Base-by-base conservation (phyloP, 2,329 filamentous ascomycete species). In the Alternaria infectoria region DNA sequence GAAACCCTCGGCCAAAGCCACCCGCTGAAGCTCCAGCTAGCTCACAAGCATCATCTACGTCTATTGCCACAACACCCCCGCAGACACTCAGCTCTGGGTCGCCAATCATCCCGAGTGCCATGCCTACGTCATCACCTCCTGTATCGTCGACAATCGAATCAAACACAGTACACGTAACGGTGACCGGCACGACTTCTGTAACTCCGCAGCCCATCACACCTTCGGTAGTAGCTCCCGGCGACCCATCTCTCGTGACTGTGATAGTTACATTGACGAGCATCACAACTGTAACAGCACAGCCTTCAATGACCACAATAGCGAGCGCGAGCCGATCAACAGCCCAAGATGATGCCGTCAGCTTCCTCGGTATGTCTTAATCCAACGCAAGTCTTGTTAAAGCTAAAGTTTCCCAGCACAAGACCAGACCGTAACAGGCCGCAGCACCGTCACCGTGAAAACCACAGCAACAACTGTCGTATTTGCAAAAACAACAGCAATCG, bases 151-250 rank as follows among this genome's bases (percentile, higher is more conserved):
- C 30, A 26, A 47, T 6, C 10, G 43, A 6, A 23, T 25, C 9
- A 45, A 64, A 45, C 40, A 68, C 59, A 5, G 46, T 17, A 4
- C 52, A 66, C 30, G n/a, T 65, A 30, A 61, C 45, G 7, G 32
- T 57, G 28, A 51, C 36, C 6, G 30, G 25, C 10, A 57, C 32
- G 12, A 51, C 45, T 10, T 57, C 36, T 4, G 19, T 60, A 47
- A 51, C 11, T 54, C 56, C 54, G 45, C 58, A 6, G 26, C 54
- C 45, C 12, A 51, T 51, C 54, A 25, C 47, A 46, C 19, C 59
- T 4, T 23, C 49, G 13, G 17, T 60, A 26, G 46, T 55, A 10
- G 10, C 32, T 6, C 40, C 45, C 40, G 21, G n/a, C 32, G 17
- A 54, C 1, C 21, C 21, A 17, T 51, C 55, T 12, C 21, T 46